Conservation (phyloP, 2,329 filamentous ascomycete genomes). For the Scorias spongiosa region DNA sequence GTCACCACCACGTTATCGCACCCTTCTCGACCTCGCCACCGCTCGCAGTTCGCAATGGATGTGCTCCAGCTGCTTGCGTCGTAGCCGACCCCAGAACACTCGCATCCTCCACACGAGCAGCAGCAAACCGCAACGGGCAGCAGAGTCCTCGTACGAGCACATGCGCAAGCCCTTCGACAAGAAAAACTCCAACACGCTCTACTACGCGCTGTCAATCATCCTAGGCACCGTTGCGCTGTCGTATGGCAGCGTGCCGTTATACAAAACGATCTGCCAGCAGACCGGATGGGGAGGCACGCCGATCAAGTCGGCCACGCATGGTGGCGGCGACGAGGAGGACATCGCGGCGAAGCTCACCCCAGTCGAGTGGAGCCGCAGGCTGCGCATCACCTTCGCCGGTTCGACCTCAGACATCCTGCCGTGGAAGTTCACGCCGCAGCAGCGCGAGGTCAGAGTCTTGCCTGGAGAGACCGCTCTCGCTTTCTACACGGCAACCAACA, state of each 20-base stretch:
- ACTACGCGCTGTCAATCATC: constrained; percentile 63
- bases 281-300: constrained; percentile 90
- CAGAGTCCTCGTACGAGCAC: constrained; percentile 45
- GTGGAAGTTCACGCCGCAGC: constrained; percentile 95
- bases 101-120: constrained; percentile 14
- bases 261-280: constrained; percentile 80
- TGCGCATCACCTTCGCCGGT: constrained; percentile 91
- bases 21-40: constrained; percentile 14
- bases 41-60: background rate
- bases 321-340: constrained; percentile 40
- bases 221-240: constrained; percentile 65
- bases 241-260: constrained; percentile 72
- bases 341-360: constrained; percentile 60
- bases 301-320: constrained; percentile 61
- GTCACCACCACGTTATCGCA: constrained; percentile 16
- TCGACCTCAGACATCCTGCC: constrained; percentile 89
- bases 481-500: constrained; percentile 95
- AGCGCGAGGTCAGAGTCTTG: constrained; percentile 86
- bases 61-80: constrained; percentile 3
- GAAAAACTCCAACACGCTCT: constrained; percentile 55
- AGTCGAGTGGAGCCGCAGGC: constrained; percentile 63
- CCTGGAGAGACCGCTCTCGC: constrained; percentile 93
- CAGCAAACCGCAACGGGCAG: constrained; percentile 8
- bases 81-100: constrained; percentile 17
- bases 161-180: constrained; percentile 47